Percentiles rank a stretch among this genome's conserved stretches.
Evolutionary conservation across 768 basidiomycete species (phyloP).

Genomic region (Suillus plorans): DNA sequence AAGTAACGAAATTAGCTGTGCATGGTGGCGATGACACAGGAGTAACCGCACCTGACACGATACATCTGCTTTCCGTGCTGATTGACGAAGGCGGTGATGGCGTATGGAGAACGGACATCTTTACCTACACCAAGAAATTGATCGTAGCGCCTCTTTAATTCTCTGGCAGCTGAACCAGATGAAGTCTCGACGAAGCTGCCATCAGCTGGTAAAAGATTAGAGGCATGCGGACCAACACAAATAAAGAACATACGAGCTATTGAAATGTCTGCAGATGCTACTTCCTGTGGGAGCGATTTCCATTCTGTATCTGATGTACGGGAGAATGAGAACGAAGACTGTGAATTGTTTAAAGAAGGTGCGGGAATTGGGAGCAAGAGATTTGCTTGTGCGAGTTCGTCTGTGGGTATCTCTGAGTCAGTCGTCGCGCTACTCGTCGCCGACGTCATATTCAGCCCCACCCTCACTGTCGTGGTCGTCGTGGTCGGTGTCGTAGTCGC

Average conservation of each 20-base stretch:
- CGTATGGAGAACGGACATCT: slow-evolving; percentile 72
- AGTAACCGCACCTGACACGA: slow-evolving; percentile 59
- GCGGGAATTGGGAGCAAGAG: slow-evolving; percentile 46
- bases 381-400: slow-evolving; percentile 17
- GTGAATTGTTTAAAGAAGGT: slow-evolving; percentile 36
- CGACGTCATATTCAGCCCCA: slow-evolving; percentile 19
- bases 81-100: slow-evolving; percentile 79
- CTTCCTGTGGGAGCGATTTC: slow-evolving; percentile 48
- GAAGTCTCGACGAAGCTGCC: slow-evolving; percentile 80
- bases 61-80: slow-evolving; percentile 78
- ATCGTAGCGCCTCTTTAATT: slow-evolving; percentile 77
- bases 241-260: slow-evolving; percentile 51
- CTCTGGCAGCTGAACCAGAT: slow-evolving; percentile 71
- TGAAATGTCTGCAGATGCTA: slow-evolving; percentile 54
- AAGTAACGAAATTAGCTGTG: background rate
- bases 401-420: background rate
- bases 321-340: slow-evolving; percentile 45
- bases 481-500: background rate
- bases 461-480: slow-evolving; percentile 1
- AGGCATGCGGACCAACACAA: background rate
- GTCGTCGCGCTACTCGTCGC: background rate
- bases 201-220: slow-evolving; percentile 48
- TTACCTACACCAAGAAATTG: slow-evolving; percentile 63
- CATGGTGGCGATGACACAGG: background rate
- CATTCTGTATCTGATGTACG: slow-evolving; percentile 39